phyloP scores from a whole-genome alignment of 805 yeast species.

The Myxozyma sirexii region DNA sequence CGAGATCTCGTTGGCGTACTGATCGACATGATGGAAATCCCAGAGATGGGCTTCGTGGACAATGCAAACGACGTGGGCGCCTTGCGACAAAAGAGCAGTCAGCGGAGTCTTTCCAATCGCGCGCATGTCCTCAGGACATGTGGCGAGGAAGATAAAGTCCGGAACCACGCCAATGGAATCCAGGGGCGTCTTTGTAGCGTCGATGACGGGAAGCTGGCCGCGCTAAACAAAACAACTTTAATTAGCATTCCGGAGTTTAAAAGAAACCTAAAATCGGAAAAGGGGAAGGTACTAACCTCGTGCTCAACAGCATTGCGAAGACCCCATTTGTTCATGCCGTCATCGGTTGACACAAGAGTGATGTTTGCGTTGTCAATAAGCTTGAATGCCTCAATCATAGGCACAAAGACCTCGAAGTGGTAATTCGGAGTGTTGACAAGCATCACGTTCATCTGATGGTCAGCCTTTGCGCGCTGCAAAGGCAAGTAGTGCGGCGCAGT shows the following conservation, averaged over 20 bases:
- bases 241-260: background rate
- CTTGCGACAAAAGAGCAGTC: slow-evolving; percentile 7
- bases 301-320: slow-evolving; percentile 25
- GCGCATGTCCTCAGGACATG: slow-evolving; percentile 32
- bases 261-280: background rate
- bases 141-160: slow-evolving; percentile 26
- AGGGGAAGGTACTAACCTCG: slow-evolving; percentile 11
- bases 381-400: slow-evolving; percentile 29
- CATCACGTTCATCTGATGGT: slow-evolving; percentile 13
- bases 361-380: slow-evolving; percentile 16
- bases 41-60: slow-evolving; percentile 33
- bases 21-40: slow-evolving; percentile 21
- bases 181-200: slow-evolving; percentile 7
- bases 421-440: slow-evolving; percentile 30
- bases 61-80: slow-evolving; percentile 31
- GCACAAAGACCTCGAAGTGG: slow-evolving; percentile 32
- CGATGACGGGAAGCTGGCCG: slow-evolving; percentile 16
- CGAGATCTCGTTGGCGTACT: slow-evolving; percentile 22
- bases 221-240: background rate
- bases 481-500: slow-evolving; percentile 23
- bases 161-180: slow-evolving; percentile 15
- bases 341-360: slow-evolving; percentile 28
- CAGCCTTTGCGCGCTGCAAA: slow-evolving; percentile 19
- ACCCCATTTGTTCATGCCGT: slow-evolving; percentile 28
- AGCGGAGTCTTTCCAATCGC: slow-evolving; percentile 16